These are phyloP conservation scores for Leucocoprinus sp. DNA, from an alignment of 768 basidiomycete species.

Conservation along the genomic window DNA sequence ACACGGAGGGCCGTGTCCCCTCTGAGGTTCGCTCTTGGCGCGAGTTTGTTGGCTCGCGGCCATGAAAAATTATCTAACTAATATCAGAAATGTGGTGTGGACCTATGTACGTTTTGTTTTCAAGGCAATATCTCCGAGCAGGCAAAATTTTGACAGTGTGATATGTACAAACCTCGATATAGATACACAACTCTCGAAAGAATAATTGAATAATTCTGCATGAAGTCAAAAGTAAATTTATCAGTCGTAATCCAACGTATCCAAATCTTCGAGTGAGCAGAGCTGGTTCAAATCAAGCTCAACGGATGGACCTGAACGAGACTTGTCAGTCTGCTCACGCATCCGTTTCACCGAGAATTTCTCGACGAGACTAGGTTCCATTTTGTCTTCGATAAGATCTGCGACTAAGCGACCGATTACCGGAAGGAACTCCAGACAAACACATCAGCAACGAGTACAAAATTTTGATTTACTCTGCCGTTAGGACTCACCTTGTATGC, in stretches of 20 bases:
- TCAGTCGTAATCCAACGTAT: not conserved
- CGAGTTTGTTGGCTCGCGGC: slow-evolving; percentile 74
- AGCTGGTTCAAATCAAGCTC: slow-evolving; percentile 42
- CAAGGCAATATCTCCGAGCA: not conserved
- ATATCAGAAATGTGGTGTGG: not conserved
- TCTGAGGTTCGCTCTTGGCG: slow-evolving; percentile 89
- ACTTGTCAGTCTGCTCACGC: slow-evolving; percentile 22
- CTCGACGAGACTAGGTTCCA: slow-evolving; percentile 39
- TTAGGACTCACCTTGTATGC: slow-evolving; percentile 60
- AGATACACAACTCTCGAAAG: not conserved
- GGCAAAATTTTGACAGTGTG: not conserved
- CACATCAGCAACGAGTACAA: not conserved
- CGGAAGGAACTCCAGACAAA: slow-evolving; percentile 68
- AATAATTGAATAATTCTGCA: not conserved
- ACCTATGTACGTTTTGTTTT: not conserved
- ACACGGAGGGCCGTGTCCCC: slow-evolving; percentile 83
- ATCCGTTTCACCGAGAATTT: slow-evolving; percentile 62
- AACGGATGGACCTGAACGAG: slow-evolving; percentile 22
- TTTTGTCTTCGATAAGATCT: slow-evolving; percentile 57
- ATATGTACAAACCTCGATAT: not conserved
- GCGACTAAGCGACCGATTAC: slow-evolving; percentile 72
- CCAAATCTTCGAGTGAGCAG: slow-evolving; percentile 40
- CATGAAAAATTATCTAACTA: slow-evolving; percentile 26
- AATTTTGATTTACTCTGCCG: not conserved
- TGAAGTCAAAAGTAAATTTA: not conserved